These are phyloP conservation scores for Boletellus ananas DNA, from an alignment of 768 basidiomycete species.

Conservation along the genomic window DNA sequence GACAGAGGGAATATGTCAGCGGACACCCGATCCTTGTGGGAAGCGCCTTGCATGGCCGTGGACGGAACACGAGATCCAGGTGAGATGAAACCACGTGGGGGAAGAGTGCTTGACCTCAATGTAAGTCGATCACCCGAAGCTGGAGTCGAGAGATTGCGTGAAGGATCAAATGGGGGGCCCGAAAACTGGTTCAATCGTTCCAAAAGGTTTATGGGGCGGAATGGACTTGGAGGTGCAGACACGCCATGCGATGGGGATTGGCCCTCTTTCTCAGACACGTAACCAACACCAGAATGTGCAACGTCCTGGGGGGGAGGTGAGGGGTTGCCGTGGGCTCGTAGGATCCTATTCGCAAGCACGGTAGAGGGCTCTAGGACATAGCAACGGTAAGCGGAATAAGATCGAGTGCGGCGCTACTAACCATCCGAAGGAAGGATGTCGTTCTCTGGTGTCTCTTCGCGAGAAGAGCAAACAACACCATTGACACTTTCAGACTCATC, in stretches of 20 bases:
- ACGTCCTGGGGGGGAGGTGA: conserved; percentile 53
- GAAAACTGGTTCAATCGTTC: conserved; percentile 24
- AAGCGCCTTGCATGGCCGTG: not conserved
- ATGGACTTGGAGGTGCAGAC: conserved; percentile 29
- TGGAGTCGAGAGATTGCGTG: not conserved
- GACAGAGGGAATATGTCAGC: conserved; percentile 6
- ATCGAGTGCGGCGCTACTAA: conserved; percentile 16
- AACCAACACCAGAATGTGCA: conserved; percentile 14
- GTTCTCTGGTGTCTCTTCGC: conserved; percentile 48
- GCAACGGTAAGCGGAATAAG: conserved; percentile 8
- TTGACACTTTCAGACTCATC: conserved; percentile 30
- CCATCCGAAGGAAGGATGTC: conserved; percentile 45
- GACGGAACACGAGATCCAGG: conserved; percentile 39
- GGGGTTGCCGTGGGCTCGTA: conserved; percentile 71
- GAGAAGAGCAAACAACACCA: conserved; percentile 29
- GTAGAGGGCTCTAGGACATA: conserved; percentile 58
- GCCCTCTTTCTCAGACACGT: conserved; percentile 14
- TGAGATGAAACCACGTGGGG: conserved; percentile 35
- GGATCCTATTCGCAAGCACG: conserved; percentile 59
- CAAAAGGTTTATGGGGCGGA: conserved; percentile 30
- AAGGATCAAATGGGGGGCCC: conserved; percentile 1
- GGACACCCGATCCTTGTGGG: conserved; percentile 1
- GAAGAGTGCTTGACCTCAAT: conserved; percentile 5
- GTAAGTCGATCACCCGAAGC: conserved; percentile 2
- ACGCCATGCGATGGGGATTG: conserved; percentile 13